A percentile compares a stretch with the other conserved stretches of the same genome.
phyloP scores from a whole-genome alignment of 176 grass and related monocot genomes.

The Oropetium thomaeum region DNA sequence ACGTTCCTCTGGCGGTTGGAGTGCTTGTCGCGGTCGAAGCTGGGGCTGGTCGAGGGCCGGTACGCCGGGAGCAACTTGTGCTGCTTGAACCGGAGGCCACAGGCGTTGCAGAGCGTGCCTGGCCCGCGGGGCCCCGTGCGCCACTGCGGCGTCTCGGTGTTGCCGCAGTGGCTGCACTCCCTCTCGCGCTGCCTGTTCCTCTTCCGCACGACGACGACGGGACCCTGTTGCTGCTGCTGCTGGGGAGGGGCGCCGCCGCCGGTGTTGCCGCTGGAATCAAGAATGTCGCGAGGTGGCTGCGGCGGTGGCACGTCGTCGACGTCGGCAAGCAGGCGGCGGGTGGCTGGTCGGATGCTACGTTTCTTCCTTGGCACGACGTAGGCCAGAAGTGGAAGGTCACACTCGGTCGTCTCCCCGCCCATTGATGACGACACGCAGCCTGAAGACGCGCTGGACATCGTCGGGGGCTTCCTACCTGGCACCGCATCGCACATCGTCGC shows the following conservation, averaged over 20 bases:
- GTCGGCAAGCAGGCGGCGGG: neutral
- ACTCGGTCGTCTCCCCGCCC: neutral
- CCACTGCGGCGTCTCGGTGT: conserved; percentile 58
- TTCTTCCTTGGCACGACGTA: neutral
- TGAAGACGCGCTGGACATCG: neutral
- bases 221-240: too few species aligned
- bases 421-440: neutral
- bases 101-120: conserved; percentile 66
- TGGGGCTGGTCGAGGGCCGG: conserved; percentile 46
- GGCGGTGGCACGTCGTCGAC: neutral
- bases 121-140: conserved; percentile 41
- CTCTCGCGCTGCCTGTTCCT: conserved; percentile 1
- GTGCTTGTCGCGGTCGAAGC: conserved; percentile 31
- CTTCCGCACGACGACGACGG: neutral
- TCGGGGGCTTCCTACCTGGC: neutral
- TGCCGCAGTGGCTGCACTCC: conserved; percentile 42
- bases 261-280: too few species aligned
- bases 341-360: neutral
- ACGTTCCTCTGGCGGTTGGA: conserved; percentile 53
- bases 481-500: too few species aligned
- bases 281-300: neutral
- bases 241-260: neutral
- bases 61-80: conserved; percentile 37
- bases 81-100: conserved; percentile 41
- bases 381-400: neutral